Base-by-base conservation (phyloP, 2,329 filamentous ascomycete species). In the Periconia sp. region DNA sequence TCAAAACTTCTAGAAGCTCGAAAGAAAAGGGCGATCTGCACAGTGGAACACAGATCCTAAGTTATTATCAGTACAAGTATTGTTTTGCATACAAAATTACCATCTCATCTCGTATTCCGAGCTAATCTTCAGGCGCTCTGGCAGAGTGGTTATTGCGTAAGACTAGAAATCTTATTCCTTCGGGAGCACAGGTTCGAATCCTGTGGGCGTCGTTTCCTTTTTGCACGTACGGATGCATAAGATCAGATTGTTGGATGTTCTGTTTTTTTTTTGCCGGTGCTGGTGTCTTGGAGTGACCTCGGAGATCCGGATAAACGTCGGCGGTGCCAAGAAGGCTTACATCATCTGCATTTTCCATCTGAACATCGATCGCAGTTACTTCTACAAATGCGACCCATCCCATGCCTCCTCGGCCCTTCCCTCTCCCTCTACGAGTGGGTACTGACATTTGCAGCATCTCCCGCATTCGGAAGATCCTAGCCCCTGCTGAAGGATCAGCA, bases 361-460 rank as follows among this genome's bases (percentile, higher is more conserved):
- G 33, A 8, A 7, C 11, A 37, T 5, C 15, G 31, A 37, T 37
- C 10, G 11, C 33, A 37, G 33, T n/a, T 14, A 37, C 33, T 37
- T 13, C 33, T 37, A 37, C 33, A 37, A 5, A n/a, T 14, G 33
- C 33, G 11, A 6, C 33, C 15, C 33, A 37, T 41, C 46, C 46
- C 43, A 79, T 80, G 77, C 70, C 76, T 52, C 70, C 67, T 9
- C 72, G 76, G 41, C 75, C 77, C 0, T 91, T 92, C 62, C 86
- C 87, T 1, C 78, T 85, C n/a, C 78, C 85, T 1, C 68, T 93
- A 14, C 81, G 81, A 46, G 77, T 96, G 49, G 92, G 92, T 53
- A 93, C 85, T 45, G 92, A 96, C 69, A 88, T 96, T 52, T 91
- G 90, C 72, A 81, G 81, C 53, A 82, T 91, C 53, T 74, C 80